Base-by-base conservation (phyloP, 352 stramenopile genomes). In the Pelagophyceae sp. region DNA sequence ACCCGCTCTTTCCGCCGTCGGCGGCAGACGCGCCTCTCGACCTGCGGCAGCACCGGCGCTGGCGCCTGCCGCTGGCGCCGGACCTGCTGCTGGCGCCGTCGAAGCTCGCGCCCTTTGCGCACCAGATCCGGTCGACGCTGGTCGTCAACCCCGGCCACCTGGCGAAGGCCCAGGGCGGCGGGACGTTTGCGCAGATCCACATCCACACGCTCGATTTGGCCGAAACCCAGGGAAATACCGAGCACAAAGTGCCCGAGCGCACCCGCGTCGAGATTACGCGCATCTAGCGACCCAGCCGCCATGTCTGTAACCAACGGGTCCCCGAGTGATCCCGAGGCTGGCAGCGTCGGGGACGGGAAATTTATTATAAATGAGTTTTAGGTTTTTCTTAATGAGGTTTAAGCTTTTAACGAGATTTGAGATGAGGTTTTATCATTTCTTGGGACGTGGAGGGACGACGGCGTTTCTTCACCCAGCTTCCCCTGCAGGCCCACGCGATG, bases 71-170 rank as follows among this genome's bases (percentile, higher is more conserved):
- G 6, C 1, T 74, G 1, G 20, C 33, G 37, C 67, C 67, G 2
- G 67, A 74, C 67, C 0, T 74, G 15, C 67, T 74, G 35, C 27
- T 74, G 35, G 38, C 38, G 11, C 35, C 67, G 20, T 54, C 33
- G 33, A 51, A 54, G 6, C 67, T 74, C 38, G 35, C 33, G 23
- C 35, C 38, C 33, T 74, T 74, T 37, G 67, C 67, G 35, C 33
- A 20, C 35, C 1, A 50, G 17, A 31, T 74, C 35, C 1, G 27
- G 15, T 11, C 11, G 3, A 37, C 27, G 11, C 27, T 74, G 1
- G 67, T 74, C 17, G 2, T 74, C 35, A 74, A 74, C 27, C 67
- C 67, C 20, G 67, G 67, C 27, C 37, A 50, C 67, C 38, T 74
- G 15, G 33, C 67, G 15, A 74, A 74, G 38, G 6, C 5, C 67